These are phyloP conservation scores for Stephania yunnanensis DNA, from an alignment of 164 flowering plant species.

Conservation along the genomic window DNA sequence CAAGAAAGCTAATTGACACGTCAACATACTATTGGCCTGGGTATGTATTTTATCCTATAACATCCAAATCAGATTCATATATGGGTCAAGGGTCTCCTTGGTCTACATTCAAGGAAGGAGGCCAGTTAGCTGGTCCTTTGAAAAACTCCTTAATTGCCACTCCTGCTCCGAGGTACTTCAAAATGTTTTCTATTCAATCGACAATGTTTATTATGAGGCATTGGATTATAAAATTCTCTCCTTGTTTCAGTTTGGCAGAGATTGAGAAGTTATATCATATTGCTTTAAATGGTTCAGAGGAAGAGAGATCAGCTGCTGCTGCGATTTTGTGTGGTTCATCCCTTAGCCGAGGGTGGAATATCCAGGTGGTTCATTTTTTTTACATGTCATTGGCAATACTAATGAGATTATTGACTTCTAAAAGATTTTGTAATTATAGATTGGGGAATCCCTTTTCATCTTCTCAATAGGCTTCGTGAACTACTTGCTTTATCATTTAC, in stretches of 20 bases:
- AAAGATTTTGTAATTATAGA: too few relatives aligned
- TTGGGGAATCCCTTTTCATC: too few relatives aligned
- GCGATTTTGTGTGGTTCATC: constrained; percentile 73
- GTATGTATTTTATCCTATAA: constrained; percentile 47
- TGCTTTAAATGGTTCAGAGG: constrained; percentile 60
- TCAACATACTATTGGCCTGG: constrained; percentile 87
- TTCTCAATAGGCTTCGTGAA: too few relatives aligned
- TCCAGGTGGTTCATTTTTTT: constrained; percentile 45
- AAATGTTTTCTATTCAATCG: neutral
- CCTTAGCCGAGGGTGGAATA: constrained; percentile 63
- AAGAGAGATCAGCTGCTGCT: constrained; percentile 59
- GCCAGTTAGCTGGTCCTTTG: constrained; percentile 46
- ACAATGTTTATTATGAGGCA: neutral
- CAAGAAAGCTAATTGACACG: constrained; percentile 71
- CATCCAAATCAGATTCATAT: constrained; percentile 38
- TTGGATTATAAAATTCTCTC: neutral
- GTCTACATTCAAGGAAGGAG: constrained; percentile 79
- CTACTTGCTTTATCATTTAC: too few relatives aligned
- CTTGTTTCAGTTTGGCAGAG: constrained; percentile 47
- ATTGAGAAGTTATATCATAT: constrained; percentile 57
- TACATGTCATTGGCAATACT: neutral
- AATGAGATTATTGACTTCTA: too few relatives aligned
- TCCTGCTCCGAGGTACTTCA: constrained; percentile 82
- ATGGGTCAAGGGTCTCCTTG: constrained; percentile 61
- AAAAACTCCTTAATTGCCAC: constrained; percentile 45